Percentiles rank a stretch among this genome's conserved stretches.
Conservation (phyloP, 2,329 filamentous ascomycete species). For the Phialophora expanda region DNA sequence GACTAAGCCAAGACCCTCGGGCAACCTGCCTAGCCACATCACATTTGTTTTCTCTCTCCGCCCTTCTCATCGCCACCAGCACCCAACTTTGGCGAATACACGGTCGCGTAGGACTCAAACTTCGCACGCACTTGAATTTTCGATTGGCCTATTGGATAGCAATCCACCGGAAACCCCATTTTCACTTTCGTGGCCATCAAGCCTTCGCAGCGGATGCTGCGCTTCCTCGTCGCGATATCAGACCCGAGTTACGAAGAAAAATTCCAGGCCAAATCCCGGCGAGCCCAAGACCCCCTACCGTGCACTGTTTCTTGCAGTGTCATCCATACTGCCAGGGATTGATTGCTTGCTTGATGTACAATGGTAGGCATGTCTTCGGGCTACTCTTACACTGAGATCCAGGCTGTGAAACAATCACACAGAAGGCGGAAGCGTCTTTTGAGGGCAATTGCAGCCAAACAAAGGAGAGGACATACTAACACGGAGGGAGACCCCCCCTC, state of each 20-base stretch:
- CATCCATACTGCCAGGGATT: no score
- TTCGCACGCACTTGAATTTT: no score
- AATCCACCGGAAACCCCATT: background rate
- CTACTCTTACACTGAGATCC: background rate
- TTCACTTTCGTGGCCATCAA: background rate
- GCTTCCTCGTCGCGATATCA: background rate
- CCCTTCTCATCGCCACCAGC: no score
- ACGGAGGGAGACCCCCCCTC: background rate
- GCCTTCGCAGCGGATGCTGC: background rate
- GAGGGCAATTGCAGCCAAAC: background rate
- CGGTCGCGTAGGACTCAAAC: background rate
- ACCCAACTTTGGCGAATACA: no score
- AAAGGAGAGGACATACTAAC: background rate
- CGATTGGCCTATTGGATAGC: background rate
- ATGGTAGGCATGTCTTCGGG: no score
- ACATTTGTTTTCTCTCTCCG: no score
- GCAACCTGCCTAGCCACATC: no score
- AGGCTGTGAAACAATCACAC: background rate
- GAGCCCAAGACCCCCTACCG: no score
- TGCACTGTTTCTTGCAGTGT: no score
- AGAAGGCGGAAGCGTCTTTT: background rate
- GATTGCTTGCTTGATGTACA: no score
- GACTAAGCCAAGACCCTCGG: no score
- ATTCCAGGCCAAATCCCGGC: no score
- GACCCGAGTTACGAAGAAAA: background rate